phyloP scores from a whole-genome alignment of 768 basidiomycete genomes.

The Leccinum subtestaceum region DNA sequence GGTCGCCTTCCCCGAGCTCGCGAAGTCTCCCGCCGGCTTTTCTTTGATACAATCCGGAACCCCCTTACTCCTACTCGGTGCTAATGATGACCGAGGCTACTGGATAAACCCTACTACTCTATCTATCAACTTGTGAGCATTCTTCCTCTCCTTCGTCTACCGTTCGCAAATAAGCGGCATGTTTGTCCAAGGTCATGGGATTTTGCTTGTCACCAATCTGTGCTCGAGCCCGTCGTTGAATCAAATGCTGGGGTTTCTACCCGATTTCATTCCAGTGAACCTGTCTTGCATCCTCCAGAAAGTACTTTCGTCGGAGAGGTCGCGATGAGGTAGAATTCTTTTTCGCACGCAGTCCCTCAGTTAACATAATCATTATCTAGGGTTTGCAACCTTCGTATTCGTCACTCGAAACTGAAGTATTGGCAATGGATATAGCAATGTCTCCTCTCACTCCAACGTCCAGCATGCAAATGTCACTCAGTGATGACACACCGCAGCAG shows the following conservation, averaged over 20 bases:
- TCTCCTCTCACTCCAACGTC: not conserved
- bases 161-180: not conserved
- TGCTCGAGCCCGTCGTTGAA: slow-evolving; percentile 12
- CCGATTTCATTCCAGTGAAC: not conserved
- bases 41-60: slow-evolving; percentile 29
- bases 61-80: slow-evolving; percentile 25
- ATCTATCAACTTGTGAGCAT: slow-evolving; percentile 21
- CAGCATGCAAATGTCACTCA: not conserved
- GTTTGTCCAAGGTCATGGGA: slow-evolving; percentile 22
- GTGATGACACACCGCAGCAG: not conserved
- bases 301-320: not conserved
- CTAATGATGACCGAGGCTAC: slow-evolving; percentile 1
- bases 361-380: slow-evolving; percentile 15
- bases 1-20: slow-evolving; percentile 26
- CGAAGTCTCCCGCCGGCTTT: slow-evolving; percentile 18
- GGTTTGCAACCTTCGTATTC: not conserved
- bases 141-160: not conserved
- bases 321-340: slow-evolving; percentile 14
- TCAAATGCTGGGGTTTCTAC: not conserved
- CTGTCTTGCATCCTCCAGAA: not conserved
- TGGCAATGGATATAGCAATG: not conserved
- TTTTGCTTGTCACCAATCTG: slow-evolving; percentile 21
- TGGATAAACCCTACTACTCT: slow-evolving; percentile 24
- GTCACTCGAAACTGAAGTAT: not conserved
- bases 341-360: not conserved